These are phyloP conservation scores for Triangularia verruculosa DNA, from an alignment of 2,329 filamentous ascomycete genomes.

Conservation along the genomic window DNA sequence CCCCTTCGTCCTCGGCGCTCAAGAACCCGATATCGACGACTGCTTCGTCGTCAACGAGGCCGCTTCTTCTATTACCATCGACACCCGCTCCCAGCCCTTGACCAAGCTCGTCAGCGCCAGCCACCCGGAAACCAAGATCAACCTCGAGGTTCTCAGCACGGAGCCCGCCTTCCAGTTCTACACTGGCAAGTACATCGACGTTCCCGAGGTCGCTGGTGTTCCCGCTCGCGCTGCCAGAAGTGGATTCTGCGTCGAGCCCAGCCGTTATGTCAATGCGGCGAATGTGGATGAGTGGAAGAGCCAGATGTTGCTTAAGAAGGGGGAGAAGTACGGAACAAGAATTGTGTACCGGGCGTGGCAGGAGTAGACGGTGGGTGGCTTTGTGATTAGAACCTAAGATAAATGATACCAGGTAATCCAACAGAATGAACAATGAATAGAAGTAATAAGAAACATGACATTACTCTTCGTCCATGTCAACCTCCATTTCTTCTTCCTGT, in stretches of 20 bases:
- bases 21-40: conserved; percentile 78
- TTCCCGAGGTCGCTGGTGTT: conserved; percentile 62
- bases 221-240: conserved; percentile 65
- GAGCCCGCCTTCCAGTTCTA: conserved; percentile 98
- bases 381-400: too few species aligned
- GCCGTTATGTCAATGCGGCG: conserved; percentile 82
- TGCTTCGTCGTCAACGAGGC: conserved; percentile 78
- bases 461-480: conserved; percentile 19
- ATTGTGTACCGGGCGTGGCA: conserved; percentile 87
- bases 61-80: conserved; percentile 57
- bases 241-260: conserved; percentile 90
- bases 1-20: conserved; percentile 68
- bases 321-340: conserved; percentile 74
- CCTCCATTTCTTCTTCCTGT: conserved; percentile 31
- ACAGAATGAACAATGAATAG: conserved; percentile 2
- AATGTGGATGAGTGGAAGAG: conserved; percentile 78
- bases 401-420: not conserved
- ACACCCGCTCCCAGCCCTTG: conserved; percentile 63
- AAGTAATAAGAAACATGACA: not conserved
- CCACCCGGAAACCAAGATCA: conserved; percentile 71
- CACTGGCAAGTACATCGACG: conserved; percentile 79
- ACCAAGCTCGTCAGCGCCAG: conserved; percentile 66
- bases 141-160: conserved; percentile 84
- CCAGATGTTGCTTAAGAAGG: conserved; percentile 79
- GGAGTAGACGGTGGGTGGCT: too few species aligned